Evolutionary conservation across 257 asterid genomes (phyloP).

Genomic region (Euphrasia confusa): DNA sequence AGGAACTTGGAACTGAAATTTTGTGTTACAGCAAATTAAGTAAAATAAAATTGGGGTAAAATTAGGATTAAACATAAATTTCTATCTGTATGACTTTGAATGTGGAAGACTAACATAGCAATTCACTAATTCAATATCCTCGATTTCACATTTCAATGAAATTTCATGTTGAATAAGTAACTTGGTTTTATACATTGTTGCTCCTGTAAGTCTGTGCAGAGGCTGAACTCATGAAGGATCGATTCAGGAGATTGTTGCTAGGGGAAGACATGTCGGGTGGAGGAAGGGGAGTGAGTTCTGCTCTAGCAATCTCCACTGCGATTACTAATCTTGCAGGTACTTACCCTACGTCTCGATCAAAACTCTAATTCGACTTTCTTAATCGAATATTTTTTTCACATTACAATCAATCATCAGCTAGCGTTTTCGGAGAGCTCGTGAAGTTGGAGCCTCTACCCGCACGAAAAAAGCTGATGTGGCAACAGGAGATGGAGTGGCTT

Average conservation of each 20-base stretch:
- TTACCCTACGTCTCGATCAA: conserved; percentile 9
- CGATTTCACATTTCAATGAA: neutral
- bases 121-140: too few relatives aligned
- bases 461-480: conserved; percentile 62
- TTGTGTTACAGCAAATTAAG: neutral
- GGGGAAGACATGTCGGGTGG: conserved; percentile 99
- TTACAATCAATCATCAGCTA: conserved; percentile 35
- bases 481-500: conserved; percentile 89
- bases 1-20: neutral
- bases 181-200: neutral
- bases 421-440: conserved; percentile 86
- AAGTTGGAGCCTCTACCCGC: conserved; percentile 71
- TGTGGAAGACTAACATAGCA: neutral
- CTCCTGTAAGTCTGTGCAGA: conserved; percentile 33
- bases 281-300: conserved; percentile 84
- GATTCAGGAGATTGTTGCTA: conserved; percentile 72
- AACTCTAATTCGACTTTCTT: too few relatives aligned
- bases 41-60: too few relatives aligned
- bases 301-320: conserved; percentile 91
- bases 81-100: neutral
- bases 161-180: neutral
- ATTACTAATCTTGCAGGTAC: conserved; percentile 85
- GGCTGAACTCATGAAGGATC: conserved; percentile 71
- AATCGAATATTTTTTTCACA: too few relatives aligned
- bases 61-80: too few relatives aligned